These are phyloP conservation scores for Globisporangium middletonii DNA, from an alignment of 352 stramenopile species.

Conservation along the genomic window DNA sequence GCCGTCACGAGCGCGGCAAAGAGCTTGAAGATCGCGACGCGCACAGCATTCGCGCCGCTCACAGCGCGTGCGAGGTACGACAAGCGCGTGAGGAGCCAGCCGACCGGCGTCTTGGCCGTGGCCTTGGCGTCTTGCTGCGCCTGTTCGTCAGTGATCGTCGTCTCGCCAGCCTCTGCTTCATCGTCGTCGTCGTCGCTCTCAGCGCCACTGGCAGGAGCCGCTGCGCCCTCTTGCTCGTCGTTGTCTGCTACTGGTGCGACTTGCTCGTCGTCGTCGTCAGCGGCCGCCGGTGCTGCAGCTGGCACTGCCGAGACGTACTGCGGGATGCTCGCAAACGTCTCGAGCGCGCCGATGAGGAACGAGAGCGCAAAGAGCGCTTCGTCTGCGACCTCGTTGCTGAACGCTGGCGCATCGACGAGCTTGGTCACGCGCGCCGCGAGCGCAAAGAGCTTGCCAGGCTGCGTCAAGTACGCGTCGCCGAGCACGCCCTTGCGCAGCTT, in stretches of 20 bases:
- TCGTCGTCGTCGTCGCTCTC: conserved; percentile 24
- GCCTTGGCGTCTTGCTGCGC: conserved; percentile 35
- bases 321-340: conserved; percentile 40
- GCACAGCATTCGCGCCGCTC: conserved; percentile 49
- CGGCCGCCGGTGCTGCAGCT: conserved; percentile 7
- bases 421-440: conserved; percentile 58
- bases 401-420: conserved; percentile 51
- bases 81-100: conserved; percentile 81
- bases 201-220: conserved; percentile 6
- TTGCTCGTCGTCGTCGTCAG: conserved; percentile 9
- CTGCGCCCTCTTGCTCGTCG: conserved; percentile 13
- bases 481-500: conserved; percentile 22
- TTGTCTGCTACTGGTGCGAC: conserved; percentile 6
- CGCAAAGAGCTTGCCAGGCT: conserved; percentile 51
- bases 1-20: conserved; percentile 74
- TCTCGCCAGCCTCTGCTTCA: conserved; percentile 8
- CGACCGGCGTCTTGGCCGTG: conserved; percentile 58
- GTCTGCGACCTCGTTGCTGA: conserved; percentile 43
- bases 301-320: conserved; percentile 47
- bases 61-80: conserved; percentile 67
- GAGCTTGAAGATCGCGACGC: conserved; percentile 76
- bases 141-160: conserved; percentile 26
- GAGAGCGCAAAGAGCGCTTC: conserved; percentile 56
- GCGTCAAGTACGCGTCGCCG: conserved; percentile 43
- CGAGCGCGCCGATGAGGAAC: conserved; percentile 59